Evolutionary conservation across 2,329 filamentous ascomycete species (phyloP).

Genomic region (Akanthomyces uredinophilus): DNA sequence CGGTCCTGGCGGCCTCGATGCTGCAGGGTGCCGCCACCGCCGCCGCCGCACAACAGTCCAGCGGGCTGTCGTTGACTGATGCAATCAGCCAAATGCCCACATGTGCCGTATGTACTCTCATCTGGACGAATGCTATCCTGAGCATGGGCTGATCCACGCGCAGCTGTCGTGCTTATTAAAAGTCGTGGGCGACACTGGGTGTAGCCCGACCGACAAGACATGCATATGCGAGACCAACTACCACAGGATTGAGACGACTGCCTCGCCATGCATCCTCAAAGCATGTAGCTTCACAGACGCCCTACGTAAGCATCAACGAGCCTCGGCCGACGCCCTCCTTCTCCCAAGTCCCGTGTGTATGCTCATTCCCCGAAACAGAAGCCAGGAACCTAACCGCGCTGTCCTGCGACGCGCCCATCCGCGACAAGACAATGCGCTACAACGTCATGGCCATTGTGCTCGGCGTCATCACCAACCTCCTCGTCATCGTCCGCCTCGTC

Average conservation of each 20-base stretch:
- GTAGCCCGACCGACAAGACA: not conserved
- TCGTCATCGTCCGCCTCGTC: slow-evolving; percentile 37
- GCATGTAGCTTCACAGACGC: slow-evolving; percentile 22
- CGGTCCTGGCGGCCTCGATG: not conserved
- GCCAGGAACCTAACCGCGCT: slow-evolving; percentile 22
- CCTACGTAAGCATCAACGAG: slow-evolving; percentile 20
- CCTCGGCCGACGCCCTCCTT: too few species aligned
- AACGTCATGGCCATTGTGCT: slow-evolving; percentile 30
- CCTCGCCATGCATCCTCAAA: slow-evolving; percentile 21
- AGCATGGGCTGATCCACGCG: not conserved
- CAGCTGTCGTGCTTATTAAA: slow-evolving; percentile 6
- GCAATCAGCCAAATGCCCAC: slow-evolving; percentile 3
- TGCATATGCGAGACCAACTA: slow-evolving; percentile 13
- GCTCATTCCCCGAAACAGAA: not conserved
- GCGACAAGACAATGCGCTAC: slow-evolving; percentile 30
- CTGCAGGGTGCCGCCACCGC: not conserved
- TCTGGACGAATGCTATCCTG: not conserved
- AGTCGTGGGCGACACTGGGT: not conserved
- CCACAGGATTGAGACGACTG: slow-evolving; percentile 19
- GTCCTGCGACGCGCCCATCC: slow-evolving; percentile 24
- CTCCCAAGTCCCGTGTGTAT: too few species aligned
- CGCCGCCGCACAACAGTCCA: not conserved
- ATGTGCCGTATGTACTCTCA: slow-evolving; percentile 2
- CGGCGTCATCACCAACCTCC: slow-evolving; percentile 33
- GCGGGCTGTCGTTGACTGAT: not conserved